These are phyloP conservation scores for Vitis rotundifolia DNA, from an alignment of 164 flowering plant species.

Conservation along the genomic window DNA sequence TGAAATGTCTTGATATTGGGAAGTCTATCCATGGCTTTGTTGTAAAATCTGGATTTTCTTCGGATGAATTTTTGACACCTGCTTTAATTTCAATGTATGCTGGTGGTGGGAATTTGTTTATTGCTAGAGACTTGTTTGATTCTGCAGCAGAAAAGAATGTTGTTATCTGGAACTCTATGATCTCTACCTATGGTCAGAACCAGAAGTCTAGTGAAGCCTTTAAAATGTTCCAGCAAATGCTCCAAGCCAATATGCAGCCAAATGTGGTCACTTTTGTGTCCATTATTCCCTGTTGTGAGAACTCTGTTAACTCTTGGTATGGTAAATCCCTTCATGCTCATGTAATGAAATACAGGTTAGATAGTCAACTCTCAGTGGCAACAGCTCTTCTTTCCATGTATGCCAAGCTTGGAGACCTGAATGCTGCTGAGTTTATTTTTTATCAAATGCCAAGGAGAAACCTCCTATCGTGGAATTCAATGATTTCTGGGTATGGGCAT, in stretches of 20 bases:
- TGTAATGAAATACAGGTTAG: constrained; percentile 30
- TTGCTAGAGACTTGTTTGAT: constrained; percentile 34
- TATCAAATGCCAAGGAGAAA: constrained; percentile 20
- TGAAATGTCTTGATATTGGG: constrained; percentile 23
- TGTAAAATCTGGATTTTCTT: constrained; percentile 28
- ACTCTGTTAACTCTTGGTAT: neutral
- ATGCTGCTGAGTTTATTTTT: constrained; percentile 29
- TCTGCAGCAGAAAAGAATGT: constrained; percentile 15
- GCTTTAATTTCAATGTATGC: constrained; percentile 45
- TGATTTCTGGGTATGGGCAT: constrained; percentile 37
- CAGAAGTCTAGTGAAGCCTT: constrained; percentile 25
- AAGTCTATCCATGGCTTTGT: constrained; percentile 33
- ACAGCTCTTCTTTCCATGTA: constrained; percentile 41
- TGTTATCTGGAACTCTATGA: constrained; percentile 37
- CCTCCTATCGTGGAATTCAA: constrained; percentile 39
- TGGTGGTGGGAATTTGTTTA: constrained; percentile 19
- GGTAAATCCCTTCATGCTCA: constrained; percentile 36
- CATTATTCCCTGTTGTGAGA: constrained; percentile 31
- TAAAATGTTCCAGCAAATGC: constrained; percentile 28
- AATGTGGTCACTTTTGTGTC: constrained; percentile 39
- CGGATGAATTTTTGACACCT: constrained; percentile 30
- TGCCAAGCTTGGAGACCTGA: constrained; percentile 31
- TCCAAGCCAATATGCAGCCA: constrained; percentile 24
- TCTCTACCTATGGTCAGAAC: constrained; percentile 31
- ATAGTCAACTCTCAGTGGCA: constrained; percentile 23